Base-by-base conservation (phyloP, 768 basidiomycete genomes). In the Tylopilus plumbeoviolaceoides region DNA sequence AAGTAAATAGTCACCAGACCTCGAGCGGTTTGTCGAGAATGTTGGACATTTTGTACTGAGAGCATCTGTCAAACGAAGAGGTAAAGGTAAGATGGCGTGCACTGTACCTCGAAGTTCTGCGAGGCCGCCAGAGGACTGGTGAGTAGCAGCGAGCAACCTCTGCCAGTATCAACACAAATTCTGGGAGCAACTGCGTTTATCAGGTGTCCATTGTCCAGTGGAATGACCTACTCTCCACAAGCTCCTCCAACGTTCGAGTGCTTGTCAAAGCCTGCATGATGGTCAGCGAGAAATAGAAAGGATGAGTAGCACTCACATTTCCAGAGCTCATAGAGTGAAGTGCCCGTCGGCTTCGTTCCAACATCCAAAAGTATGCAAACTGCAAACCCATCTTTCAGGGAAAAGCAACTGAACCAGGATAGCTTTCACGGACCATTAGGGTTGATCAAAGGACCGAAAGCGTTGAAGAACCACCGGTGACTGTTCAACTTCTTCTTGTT, bases 381-480 rank as follows among this genome's bases (percentile, higher is more conserved):
- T 87, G 48, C 14, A 38, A 54, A 33, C 45, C 36, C 39, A 25
- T 23, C 4, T 7, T 9, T 33, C 14, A 35, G 10, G 39, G 20
- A 44, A 11, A 40, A 21, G 38, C 7, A 7, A 38, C 38, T 38
- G 8, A 12, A 10, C 38, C 4, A 6, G 25, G 15, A 17, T 8
- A 12, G 28, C 47, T 45, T n/a, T 23, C 8, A 39, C 73, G 31
- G 47, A 85, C 88, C 87, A 62, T 93, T 91, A 36, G 93, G 87
- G 56, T 85, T 82, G 61, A 95, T 80, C 51, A 95, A 75, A 23
- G 93, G 91, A 20, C 90, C 89, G 58, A 95, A 90, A 0, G 91
- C 94, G 63, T 97, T 97, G 80, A 97, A 95, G 78, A 95, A 95
- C 94, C 94, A 97, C 18, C 94, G 81, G 64, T 97, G 93, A 61